phyloP scores from a whole-genome alignment of 805 yeast genomes.

The Ogataea nonfermentans region DNA sequence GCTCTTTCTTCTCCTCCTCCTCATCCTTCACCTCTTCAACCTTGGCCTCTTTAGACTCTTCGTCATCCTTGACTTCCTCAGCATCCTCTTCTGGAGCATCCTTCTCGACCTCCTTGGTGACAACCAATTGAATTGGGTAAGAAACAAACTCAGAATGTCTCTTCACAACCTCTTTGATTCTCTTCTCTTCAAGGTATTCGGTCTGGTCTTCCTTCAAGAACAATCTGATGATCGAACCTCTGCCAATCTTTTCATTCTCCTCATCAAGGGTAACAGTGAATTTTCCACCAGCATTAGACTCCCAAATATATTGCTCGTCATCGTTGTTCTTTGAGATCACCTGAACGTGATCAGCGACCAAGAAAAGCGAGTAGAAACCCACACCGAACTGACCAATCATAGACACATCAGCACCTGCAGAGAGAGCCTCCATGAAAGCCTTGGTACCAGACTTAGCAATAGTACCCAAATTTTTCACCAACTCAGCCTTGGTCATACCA shows the following conservation, averaged over 20 bases:
- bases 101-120: slow-evolving; percentile 98
- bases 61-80: slow-evolving; percentile 49
- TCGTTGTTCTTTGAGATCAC: slow-evolving; percentile 98
- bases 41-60: slow-evolving; percentile 72
- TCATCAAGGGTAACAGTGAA: slow-evolving; percentile 94
- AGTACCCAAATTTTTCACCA: slow-evolving; percentile 98
- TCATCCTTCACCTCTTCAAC: slow-evolving; percentile 70
- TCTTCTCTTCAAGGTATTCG: slow-evolving; percentile 98
- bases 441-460: slow-evolving; percentile 99
- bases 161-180: slow-evolving; percentile 98
- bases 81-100: slow-evolving; percentile 86
- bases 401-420: slow-evolving; percentile 99
- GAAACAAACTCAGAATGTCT: slow-evolving; percentile 99
- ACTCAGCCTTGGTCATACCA: slow-evolving; percentile 99
- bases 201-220: slow-evolving; percentile 98
- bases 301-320: slow-evolving; percentile 99
- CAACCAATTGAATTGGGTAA: slow-evolving; percentile 97
- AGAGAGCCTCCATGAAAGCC: slow-evolving; percentile 98
- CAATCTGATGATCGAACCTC: slow-evolving; percentile 95
- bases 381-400: slow-evolving; percentile 99
- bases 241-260: slow-evolving; percentile 76
- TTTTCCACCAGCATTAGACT: slow-evolving; percentile 99
- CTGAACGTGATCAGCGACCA: slow-evolving; percentile 98
- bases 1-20: slow-evolving; percentile 66
- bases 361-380: slow-evolving; percentile 98